Base-by-base conservation (phyloP, 1,139 yeast genomes). In the Neolecta irregularis region DNA sequence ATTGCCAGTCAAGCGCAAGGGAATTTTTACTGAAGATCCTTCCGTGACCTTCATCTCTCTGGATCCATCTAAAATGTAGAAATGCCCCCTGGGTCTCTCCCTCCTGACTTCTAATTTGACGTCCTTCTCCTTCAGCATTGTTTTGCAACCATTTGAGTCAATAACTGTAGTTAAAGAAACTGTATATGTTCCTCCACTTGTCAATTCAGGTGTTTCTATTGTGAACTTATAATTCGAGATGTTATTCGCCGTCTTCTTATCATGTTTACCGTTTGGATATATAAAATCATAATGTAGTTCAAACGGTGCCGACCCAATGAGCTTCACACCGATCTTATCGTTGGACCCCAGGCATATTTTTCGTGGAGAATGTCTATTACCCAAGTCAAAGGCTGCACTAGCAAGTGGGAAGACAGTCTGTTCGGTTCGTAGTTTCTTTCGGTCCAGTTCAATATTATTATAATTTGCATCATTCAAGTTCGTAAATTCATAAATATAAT, bases 221-320 rank as follows among this genome's bases (percentile, higher is more conserved):
- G 54, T 53, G 39, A 61, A 61, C 4, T 46, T 45, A 28, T 61
- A 53, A 0, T 52, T 55, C 6, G 50, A 46, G 25, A 76, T 67
- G 24, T 65, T 62, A n/a, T 58, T 56, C 6, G 66, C 54, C 1
- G 54, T 52, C 35, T 55, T 62, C 4, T 67, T 55, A 6, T 58
- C 53, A 40, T 71, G 57, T 40, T 61, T 61, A 5, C 69, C 62
- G 2, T 64, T 64, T n/a, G n/a, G n/a, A 31, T 67, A 67, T 11
- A 72, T 54, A 23, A 81, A 58, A 45, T 79, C 85, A 53, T 83
- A 83, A 21, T 62, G 64, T 41, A 88, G 63, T 3, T 65, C 58
- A 46, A 76, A 80, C 2, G 96, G 96, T 1, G 77, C 70, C 44
- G 74, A 72, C 7, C 98, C 98, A 34, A 67, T 68, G 24, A 88